A percentile compares a stretch with the other conserved stretches of the same genome.
These are phyloP conservation scores for Bolboschoenus planiculmis DNA, from an alignment of 176 grass and related monocot species.

Conservation along the genomic window DNA sequence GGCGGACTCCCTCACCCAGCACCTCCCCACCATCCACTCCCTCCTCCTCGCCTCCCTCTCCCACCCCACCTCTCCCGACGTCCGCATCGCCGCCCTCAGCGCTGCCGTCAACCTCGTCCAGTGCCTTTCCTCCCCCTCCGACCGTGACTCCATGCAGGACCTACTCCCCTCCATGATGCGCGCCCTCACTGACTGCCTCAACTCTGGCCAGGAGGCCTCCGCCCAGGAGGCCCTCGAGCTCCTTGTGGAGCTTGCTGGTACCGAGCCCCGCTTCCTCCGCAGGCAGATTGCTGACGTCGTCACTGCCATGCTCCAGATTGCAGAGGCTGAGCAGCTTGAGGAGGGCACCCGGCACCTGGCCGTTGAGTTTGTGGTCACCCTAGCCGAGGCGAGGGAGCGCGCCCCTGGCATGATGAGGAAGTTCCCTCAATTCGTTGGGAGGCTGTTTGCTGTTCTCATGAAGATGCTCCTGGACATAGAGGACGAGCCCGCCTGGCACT, in stretches of 20 bases:
- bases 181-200: slow-evolving; percentile 76
- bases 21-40: slow-evolving; percentile 74
- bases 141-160: slow-evolving; percentile 79
- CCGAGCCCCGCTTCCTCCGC: slow-evolving; percentile 84
- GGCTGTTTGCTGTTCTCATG: slow-evolving; percentile 92
- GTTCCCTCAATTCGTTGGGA: slow-evolving; percentile 85
- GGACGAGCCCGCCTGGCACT: slow-evolving; percentile 86
- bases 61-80: slow-evolving; percentile 67
- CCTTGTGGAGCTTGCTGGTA: slow-evolving; percentile 77
- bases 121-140: slow-evolving; percentile 57
- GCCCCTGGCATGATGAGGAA: slow-evolving; percentile 95
- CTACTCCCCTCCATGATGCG: slow-evolving; percentile 89
- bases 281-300: slow-evolving; percentile 78
- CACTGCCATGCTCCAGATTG: slow-evolving; percentile 84
- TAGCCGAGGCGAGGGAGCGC: slow-evolving; percentile 84
- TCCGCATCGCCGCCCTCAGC: slow-evolving; percentile 67
- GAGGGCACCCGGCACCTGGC: slow-evolving; percentile 87
- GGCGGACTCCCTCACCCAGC: slow-evolving; percentile 55
- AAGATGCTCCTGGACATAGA: slow-evolving; percentile 94
- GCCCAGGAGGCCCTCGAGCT: slow-evolving; percentile 93
- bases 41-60: slow-evolving; percentile 60
- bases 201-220: slow-evolving; percentile 76
- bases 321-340: slow-evolving; percentile 62
- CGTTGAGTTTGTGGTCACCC: slow-evolving; percentile 85
- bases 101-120: slow-evolving; percentile 86